A percentile compares a stretch with the other conserved stretches of the same genome.
Conservation (phyloP, 2,329 filamentous ascomycete species). For the Colletotrichum cuscutae region DNA sequence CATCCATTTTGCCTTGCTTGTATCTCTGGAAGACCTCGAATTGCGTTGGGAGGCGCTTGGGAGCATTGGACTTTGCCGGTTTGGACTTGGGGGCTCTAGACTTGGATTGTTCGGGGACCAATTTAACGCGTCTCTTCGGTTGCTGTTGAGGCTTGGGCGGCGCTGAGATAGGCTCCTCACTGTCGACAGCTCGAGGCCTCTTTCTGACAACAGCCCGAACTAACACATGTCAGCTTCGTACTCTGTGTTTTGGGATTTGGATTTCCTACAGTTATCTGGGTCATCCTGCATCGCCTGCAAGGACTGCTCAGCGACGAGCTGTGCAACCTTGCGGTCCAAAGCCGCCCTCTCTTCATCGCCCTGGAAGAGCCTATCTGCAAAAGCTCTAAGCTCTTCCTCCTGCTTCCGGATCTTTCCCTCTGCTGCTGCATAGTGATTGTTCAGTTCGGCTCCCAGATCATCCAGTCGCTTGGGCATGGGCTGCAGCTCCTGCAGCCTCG, state of each 20-base stretch:
- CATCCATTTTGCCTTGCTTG: not conserved
- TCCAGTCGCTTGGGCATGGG: conserved; percentile 7
- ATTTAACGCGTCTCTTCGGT: not conserved
- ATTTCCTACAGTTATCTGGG: not conserved
- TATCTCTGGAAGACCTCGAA: not conserved
- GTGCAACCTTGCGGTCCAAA: conserved; percentile 1
- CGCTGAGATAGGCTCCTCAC: not conserved
- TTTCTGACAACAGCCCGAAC: not conserved
- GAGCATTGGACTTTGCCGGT: not conserved
- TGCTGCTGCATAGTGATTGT: not conserved
- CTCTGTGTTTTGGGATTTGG: not conserved
- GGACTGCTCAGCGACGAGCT: not conserved
- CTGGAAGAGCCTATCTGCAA: not conserved
- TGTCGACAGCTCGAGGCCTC: not conserved
- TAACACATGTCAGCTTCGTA: not conserved
- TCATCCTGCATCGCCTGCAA: not conserved
- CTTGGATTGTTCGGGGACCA: not conserved
- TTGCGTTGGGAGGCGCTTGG: not conserved
- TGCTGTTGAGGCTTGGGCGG: not conserved
- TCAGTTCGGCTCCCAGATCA: conserved; percentile 7
- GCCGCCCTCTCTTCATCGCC: not conserved
- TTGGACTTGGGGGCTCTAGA: not conserved
- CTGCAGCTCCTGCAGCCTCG: not conserved
- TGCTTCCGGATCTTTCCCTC: conserved; percentile 4
- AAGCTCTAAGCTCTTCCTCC: not conserved